Evolutionary conservation across 2,329 filamentous ascomycete genomes (phyloP), one percentile per base, ranked within the genome.

Genomic region (Diaporthe sp.): DNA sequence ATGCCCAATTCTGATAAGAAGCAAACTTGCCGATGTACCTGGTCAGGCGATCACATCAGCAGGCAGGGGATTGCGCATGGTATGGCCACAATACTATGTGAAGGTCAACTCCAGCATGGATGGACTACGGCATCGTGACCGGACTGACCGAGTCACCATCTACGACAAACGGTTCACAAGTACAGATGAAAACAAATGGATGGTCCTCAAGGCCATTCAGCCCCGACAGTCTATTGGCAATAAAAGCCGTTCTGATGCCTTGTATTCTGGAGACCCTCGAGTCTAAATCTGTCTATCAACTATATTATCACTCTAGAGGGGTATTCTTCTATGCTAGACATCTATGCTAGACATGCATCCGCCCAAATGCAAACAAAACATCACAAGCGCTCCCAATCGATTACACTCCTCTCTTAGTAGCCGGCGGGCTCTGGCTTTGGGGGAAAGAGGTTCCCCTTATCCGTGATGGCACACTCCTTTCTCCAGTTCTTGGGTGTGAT

Each of bases 401-500:
- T 17, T 17, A 15, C 25, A 22, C 25, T 42, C 19, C 22, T 37
- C 68, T 4, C 37, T 76, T 81, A 88, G 75, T 86, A 87, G 9
- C 89, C 89, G 7, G 89, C 87, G n/a, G 87, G 87, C 79, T 91
- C 88, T 0, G 87, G 85, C 77, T 87, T 86, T 25, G 78, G 74
- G 1, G 89, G 88, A 74, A 90, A 86, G 2, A 84, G 83, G 0
- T 80, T 83, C 34, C 83, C 82, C 25, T 85, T 78, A 76, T 89
- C 88, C 61, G 82, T 78, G n/a, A 84, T 85, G 31, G 46, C n/a
- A 79, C 90, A 92, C 76, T 90, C 84, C 31, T 85, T 81, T 78
- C 85, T 89, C 96, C 96, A 98, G 82, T 95, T 90, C 75, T 87
- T 86, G 0, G 97, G 97, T 1, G 95, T 97, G 82, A 94, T 97